Conservation (phyloP, 345 rosid species). For the Eucalyptus paniculata region DNA sequence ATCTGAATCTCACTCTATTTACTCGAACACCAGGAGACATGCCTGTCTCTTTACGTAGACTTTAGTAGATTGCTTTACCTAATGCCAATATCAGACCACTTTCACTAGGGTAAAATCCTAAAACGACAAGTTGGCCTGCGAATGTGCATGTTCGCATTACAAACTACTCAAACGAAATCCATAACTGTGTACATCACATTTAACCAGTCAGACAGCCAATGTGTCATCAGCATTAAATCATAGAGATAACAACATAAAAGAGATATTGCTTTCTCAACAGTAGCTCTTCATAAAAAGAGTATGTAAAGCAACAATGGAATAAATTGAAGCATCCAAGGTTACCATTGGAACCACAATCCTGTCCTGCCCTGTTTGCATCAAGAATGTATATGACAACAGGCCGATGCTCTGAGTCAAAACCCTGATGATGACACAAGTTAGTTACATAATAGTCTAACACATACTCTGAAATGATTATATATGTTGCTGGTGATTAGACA, state of each 20-base stretch:
- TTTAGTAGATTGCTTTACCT: neutral
- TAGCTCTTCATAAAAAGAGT: neutral
- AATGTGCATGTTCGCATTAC: neutral
- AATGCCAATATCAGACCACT: neutral
- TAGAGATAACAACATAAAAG: neutral
- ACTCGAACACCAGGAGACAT: neutral
- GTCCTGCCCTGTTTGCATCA: constrained; percentile 59
- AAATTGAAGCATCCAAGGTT: constrained; percentile 6
- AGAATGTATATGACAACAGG: constrained; percentile 82
- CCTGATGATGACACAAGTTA: constrained; percentile 12
- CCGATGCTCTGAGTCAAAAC: constrained; percentile 72
- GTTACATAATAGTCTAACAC: neutral
- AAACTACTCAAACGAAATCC: neutral
- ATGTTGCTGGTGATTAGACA: neutral
- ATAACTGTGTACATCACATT: neutral
- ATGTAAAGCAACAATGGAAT: neutral
- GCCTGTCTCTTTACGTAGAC: neutral
- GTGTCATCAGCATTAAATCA: neutral
- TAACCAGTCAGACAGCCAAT: neutral
- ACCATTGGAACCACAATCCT: constrained; percentile 96
- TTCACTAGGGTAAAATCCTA: neutral
- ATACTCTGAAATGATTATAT: neutral
- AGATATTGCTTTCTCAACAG: neutral
- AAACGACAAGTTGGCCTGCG: neutral
- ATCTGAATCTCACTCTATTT: neutral